Evolutionary conservation across 352 stramenopile genomes (phyloP).

Genomic region (Phytophthora multivora): DNA sequence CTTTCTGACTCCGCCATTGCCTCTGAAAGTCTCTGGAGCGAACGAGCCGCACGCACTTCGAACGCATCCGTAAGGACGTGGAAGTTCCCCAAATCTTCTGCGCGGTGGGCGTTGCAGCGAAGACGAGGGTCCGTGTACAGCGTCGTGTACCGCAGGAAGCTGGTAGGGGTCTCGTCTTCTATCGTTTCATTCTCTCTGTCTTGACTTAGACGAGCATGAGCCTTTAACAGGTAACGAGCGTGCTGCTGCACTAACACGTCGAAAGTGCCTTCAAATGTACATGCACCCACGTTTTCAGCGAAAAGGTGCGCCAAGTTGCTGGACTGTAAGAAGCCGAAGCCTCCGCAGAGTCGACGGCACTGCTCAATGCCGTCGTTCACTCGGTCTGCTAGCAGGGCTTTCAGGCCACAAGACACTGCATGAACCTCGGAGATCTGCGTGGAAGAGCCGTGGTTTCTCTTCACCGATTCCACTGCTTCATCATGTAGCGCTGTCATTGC

Average conservation of each 20-base stretch:
- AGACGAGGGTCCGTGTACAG: slow-evolving; percentile 33
- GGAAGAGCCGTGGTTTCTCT: slow-evolving; percentile 4
- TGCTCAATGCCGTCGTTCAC: slow-evolving; percentile 36
- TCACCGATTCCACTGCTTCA: slow-evolving; percentile 9
- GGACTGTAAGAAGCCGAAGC: slow-evolving; percentile 20
- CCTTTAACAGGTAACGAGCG: slow-evolving; percentile 51
- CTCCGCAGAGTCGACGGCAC: slow-evolving; percentile 29
- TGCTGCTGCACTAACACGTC: slow-evolving; percentile 66
- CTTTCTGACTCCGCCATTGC: slow-evolving; percentile 42
- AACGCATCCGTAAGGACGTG: slow-evolving; percentile 44
- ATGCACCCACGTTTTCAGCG: slow-evolving; percentile 44
- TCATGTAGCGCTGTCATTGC: slow-evolving; percentile 21
- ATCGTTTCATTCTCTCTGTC: background rate
- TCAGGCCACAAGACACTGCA: slow-evolving; percentile 26
- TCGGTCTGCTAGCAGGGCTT: slow-evolving; percentile 25
- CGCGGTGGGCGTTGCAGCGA: slow-evolving; percentile 38
- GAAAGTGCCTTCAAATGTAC: slow-evolving; percentile 62
- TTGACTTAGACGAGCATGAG: slow-evolving; percentile 24
- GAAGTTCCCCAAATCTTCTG: slow-evolving; percentile 46
- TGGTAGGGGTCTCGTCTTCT: slow-evolving; percentile 27
- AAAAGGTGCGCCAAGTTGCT: slow-evolving; percentile 35
- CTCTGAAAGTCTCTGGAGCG: slow-evolving; percentile 34
- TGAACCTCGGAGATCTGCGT: slow-evolving; percentile 25
- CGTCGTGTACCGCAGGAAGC: slow-evolving; percentile 42
- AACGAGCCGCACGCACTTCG: slow-evolving; percentile 42